Evolutionary conservation across 495 filamentous ascomycete species (phyloP), one percentile per base, ranked within the genome.

Genomic region (Penicillium riverlandense): DNA sequence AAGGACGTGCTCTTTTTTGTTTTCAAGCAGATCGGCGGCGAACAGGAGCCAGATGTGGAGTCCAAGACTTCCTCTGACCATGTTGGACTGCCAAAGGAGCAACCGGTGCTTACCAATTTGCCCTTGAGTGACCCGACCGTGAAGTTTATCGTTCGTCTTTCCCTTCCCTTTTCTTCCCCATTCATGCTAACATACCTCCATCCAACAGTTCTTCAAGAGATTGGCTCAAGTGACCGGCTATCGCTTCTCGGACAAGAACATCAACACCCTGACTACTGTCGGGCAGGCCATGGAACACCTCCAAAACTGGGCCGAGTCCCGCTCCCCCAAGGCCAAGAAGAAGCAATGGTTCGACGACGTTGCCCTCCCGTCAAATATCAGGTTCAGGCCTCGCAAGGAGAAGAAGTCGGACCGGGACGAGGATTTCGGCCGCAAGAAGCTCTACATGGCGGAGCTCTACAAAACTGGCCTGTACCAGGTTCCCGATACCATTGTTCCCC

Each of bases 341-440:
- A 56, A 52, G 39, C 54, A 22, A 22, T 22, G 22, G 22, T 22
- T 22, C 22, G 22, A 22, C 22, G 22, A 22, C 57, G 1, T 22
- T 48, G 8, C 16, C 44, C 32, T 49, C 58, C 31, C 43, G 32
- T 29, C 35, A 51, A 55, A 80, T 75, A 47, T 57, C 83, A 14
- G 61, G 54, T 8, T 52, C 10, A 58, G 71, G 2, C 61, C 90
- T 29, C 71, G 81, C 38, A 96, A 96, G 58, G 82, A 96, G 35
- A 75, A 72, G 50, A 63, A 95, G 8, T 73, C 79, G 38, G 76
- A 89, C 63, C 78, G 79, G 61, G 87, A 95, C 62, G 81, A 77
- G 59, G 76, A 77, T 49, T 52, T 91, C 16, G 91, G 91, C 6
- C 77, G 91, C 51, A 88, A 83, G 81, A 92, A 95, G 78, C 53